These are phyloP conservation scores for Annulohypoxylon truncatum DNA, from an alignment of 2,329 filamentous ascomycete genomes.

Conservation along the genomic window DNA sequence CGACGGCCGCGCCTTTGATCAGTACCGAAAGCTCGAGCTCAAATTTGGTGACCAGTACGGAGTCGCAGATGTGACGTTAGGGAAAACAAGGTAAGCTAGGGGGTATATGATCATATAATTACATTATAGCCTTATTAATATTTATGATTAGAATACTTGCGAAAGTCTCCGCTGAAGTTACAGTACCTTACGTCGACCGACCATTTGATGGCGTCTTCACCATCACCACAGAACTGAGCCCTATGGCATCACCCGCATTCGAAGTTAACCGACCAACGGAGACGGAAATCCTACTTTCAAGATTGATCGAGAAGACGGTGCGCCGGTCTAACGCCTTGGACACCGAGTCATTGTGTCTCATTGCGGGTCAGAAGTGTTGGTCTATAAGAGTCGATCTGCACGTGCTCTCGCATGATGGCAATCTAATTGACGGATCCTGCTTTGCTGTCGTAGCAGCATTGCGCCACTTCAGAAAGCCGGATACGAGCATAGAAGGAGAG, in stretches of 20 bases:
- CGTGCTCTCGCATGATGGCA: slow-evolving; percentile 90
- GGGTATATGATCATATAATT: slow-evolving; percentile 38
- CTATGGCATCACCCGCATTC: slow-evolving; percentile 91
- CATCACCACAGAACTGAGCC: slow-evolving; percentile 89
- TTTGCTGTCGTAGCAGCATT: slow-evolving; percentile 88
- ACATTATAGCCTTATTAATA: slow-evolving; percentile 21
- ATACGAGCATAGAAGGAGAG: slow-evolving; percentile 87
- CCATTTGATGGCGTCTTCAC: slow-evolving; percentile 96
- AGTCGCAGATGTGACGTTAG: slow-evolving; percentile 85
- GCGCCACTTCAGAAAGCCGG: slow-evolving; percentile 90
- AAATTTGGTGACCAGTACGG: slow-evolving; percentile 92
- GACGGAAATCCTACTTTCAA: slow-evolving; percentile 85
- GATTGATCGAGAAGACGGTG: slow-evolving; percentile 92
- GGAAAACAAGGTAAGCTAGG: slow-evolving; percentile 88
- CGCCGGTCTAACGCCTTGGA: slow-evolving; percentile 92
- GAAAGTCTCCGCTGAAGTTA: slow-evolving; percentile 88
- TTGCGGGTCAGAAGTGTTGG: slow-evolving; percentile 92
- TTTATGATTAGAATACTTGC: slow-evolving; percentile 74
- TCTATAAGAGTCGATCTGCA: slow-evolving; percentile 91
- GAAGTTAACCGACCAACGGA: slow-evolving; percentile 87
- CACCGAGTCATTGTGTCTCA: slow-evolving; percentile 93
- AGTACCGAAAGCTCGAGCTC: slow-evolving; percentile 81
- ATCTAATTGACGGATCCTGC: slow-evolving; percentile 86
- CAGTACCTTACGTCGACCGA: slow-evolving; percentile 84
- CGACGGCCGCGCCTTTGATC: slow-evolving; percentile 84